Conservation (phyloP, 805 yeast species). For the Debaryomyces tyrocola region DNA sequence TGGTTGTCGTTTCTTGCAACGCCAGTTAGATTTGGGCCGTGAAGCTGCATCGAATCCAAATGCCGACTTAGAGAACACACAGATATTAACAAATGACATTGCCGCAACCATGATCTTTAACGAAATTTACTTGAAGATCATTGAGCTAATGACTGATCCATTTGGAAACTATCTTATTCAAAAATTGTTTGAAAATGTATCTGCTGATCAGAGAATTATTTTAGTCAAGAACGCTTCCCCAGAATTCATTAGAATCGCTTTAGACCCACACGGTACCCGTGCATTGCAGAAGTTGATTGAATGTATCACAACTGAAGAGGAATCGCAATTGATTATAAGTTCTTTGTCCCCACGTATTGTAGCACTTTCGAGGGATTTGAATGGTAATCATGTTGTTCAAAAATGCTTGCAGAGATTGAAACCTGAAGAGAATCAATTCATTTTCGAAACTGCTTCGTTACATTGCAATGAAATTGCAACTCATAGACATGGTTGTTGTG, state of each 20-base stretch:
- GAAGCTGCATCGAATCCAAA: slow-evolving; percentile 16
- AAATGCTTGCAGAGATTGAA: slow-evolving; percentile 77
- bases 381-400: slow-evolving; percentile 96
- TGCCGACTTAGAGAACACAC: slow-evolving; percentile 7
- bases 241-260: slow-evolving; percentile 74
- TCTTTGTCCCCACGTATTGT: slow-evolving; percentile 73
- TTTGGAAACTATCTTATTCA: slow-evolving; percentile 97
- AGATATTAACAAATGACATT: slow-evolving; percentile 26
- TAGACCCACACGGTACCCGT: slow-evolving; percentile 94
- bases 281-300: slow-evolving; percentile 93
- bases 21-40: slow-evolving; percentile 70
- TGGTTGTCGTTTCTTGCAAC: slow-evolving; percentile 91
- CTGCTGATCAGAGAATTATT: slow-evolving; percentile 64
- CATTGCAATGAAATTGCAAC: slow-evolving; percentile 83
- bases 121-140: slow-evolving; percentile 74
- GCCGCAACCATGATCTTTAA: slow-evolving; percentile 77
- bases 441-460: slow-evolving; percentile 78
- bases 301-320: slow-evolving; percentile 69
- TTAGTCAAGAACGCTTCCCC: slow-evolving; percentile 73
- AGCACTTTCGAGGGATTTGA: slow-evolving; percentile 77
- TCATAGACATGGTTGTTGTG: slow-evolving; percentile 98
- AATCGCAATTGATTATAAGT: slow-evolving; percentile 60
- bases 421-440: slow-evolving; percentile 75
- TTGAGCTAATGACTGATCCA: slow-evolving; percentile 91
- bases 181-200: slow-evolving; percentile 78